These are phyloP conservation scores for Mycena vulgaris DNA, from an alignment of 768 basidiomycete genomes.

Conservation along the genomic window DNA sequence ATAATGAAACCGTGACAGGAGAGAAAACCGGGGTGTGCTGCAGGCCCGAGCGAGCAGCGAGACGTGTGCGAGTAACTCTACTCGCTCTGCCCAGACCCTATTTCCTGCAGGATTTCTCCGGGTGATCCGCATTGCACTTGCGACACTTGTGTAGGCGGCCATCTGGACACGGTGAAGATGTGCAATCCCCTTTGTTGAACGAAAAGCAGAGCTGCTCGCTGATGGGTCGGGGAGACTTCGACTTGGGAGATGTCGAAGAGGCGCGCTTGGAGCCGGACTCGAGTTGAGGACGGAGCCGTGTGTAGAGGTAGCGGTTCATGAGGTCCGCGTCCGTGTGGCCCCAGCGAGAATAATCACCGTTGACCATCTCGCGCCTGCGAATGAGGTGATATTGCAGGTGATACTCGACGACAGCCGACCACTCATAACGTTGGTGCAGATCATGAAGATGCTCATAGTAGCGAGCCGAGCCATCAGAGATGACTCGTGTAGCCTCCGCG, in stretches of 20 bases:
- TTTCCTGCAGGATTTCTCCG: not conserved
- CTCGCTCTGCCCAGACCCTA: not conserved
- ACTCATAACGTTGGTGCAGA: not conserved
- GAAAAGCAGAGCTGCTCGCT: not conserved
- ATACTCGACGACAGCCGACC: slow-evolving; percentile 1
- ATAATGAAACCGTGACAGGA: not conserved
- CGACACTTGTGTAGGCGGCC: not conserved
- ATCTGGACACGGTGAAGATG: not conserved
- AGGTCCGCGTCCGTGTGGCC: not conserved
- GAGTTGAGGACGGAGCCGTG: not conserved
- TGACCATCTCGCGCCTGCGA: not conserved
- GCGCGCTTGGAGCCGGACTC: not conserved
- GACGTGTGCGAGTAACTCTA: not conserved
- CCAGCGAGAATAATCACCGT: not conserved
- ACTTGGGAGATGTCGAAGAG: not conserved
- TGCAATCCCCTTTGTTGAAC: not conserved
- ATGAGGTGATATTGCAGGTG: not conserved
- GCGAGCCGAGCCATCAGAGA: not conserved
- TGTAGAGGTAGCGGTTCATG: not conserved
- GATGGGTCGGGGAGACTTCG: not conserved
- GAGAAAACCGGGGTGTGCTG: not conserved
- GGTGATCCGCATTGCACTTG: not conserved
- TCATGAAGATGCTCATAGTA: not conserved
- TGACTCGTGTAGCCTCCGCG: not conserved
- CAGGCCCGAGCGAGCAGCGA: slow-evolving; percentile 1